Evolutionary conservation across 1,284 basidiomycete species (phyloP).

Genomic region (Cryptococcus jaspeensis): DNA sequence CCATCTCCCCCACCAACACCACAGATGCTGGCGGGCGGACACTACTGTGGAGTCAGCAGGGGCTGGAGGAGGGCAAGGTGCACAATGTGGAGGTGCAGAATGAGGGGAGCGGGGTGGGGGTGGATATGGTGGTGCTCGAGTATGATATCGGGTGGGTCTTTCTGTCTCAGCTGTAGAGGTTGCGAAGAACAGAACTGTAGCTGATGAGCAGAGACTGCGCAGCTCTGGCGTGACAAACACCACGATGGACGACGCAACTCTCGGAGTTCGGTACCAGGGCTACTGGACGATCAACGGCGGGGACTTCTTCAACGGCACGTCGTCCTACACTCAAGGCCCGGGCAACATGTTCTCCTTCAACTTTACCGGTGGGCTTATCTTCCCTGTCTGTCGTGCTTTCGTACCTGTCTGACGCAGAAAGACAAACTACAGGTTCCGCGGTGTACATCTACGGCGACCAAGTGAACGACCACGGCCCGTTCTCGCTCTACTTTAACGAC

Average conservation of each 20-base stretch:
- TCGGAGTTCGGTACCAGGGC: conserved; percentile 40
- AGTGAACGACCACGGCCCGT: conserved; percentile 52
- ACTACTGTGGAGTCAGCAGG: conserved; percentile 25
- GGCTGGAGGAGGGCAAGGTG: conserved; percentile 17
- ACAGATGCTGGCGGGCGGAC: conserved; percentile 23
- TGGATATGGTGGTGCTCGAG: conserved; percentile 37
- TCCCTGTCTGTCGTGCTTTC: background rate
- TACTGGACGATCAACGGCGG: conserved; percentile 47
- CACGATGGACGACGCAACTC: conserved; percentile 42
- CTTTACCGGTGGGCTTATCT: conserved; percentile 32
- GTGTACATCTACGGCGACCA: conserved; percentile 52
- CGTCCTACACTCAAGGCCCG: conserved; percentile 39
- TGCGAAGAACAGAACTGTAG: background rate
- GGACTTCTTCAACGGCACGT: conserved; percentile 40
- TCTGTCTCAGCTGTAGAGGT: too few relatives aligned
- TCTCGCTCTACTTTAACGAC: conserved; percentile 45
- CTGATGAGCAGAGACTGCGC: conserved; percentile 4
- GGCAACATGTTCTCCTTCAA: conserved; percentile 36
- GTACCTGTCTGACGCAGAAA: background rate
- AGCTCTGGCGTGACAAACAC: conserved; percentile 43
- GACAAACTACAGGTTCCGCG: conserved; percentile 37
- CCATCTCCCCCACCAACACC: conserved; percentile 18
- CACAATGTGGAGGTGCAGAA: conserved; percentile 37
- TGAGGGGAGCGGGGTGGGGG: conserved; percentile 35
- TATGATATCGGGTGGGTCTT: conserved; percentile 37